Percentiles rank a stretch among this genome's conserved stretches.
Evolutionary conservation across 805 yeast species (phyloP).

Genomic region (Metschnikowia drakensbergensis): DNA sequence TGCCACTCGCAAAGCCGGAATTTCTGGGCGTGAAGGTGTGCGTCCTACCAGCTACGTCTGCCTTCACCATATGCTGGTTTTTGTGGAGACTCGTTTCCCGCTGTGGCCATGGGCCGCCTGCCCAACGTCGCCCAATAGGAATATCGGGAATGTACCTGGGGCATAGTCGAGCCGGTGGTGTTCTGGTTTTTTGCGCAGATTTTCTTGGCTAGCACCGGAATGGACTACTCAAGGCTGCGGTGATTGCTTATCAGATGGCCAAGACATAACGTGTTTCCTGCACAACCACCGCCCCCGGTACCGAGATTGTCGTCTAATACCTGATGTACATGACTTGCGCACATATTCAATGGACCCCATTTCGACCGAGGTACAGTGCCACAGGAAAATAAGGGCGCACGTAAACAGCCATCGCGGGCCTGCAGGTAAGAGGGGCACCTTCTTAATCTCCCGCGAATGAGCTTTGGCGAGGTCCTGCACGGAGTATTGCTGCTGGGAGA

Average conservation of each 20-base stretch:
- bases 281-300: too few relatives aligned
- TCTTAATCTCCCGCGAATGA: slow-evolving; percentile 18
- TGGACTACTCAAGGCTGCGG: not conserved
- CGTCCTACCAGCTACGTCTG: too few relatives aligned
- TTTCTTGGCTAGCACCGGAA: not conserved
- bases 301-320: too few relatives aligned
- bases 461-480: slow-evolving; percentile 12
- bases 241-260: not conserved
- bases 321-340: not conserved
- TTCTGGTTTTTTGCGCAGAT: not conserved
- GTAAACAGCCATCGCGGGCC: slow-evolving; percentile 3
- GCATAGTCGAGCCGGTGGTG: not conserved
- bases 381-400: not conserved
- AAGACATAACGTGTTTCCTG: not conserved
- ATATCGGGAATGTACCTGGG: not conserved
- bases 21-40: too few relatives aligned
- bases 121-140: too few relatives aligned
- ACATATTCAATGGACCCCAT: not conserved
- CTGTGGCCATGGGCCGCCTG: too few relatives aligned
- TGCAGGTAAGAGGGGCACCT: not conserved
- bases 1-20: not conserved
- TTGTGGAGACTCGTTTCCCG: too few relatives aligned
- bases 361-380: not conserved
- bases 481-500: not conserved
- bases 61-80: too few relatives aligned